Evolutionary conservation across 352 stramenopile genomes (phyloP), one percentile per base, ranked within the genome.

Genomic region (Elongisporangium anandrum): DNA sequence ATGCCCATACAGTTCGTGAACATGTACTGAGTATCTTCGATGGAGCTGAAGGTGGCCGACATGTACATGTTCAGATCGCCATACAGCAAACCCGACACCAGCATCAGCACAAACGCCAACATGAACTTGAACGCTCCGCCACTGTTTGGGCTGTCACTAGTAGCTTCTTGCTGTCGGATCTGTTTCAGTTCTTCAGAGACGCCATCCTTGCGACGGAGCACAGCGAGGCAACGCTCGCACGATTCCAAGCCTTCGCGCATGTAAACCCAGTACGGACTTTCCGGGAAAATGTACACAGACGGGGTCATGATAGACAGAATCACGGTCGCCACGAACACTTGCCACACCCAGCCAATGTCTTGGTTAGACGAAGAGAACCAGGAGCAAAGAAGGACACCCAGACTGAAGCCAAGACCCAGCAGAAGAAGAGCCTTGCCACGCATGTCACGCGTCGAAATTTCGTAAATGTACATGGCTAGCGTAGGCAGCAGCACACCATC

Each of bases 201-300:
- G 49, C 75, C 77, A 29, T 89, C 77, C 64, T 92, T 92, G 56
- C 85, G 85, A 59, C 85, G 85, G 4, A 94, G 57, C 23, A 94
- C 72, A 26, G 79, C 72, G 48, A 94, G 51, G 19, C 79, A 89
- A 21, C 77, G 77, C 60, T 94, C 83, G 47, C 81, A 85, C 29
- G 81, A 81, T 50, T 94, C 85, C 19, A 88, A 54, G 4, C 85
- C 85, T 64, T 92, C 77, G 19, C 81, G 82, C 59, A 83, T 78
- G 70, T 90, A 87, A 13, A 94, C 79, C 85, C 85, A 94, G 65
- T 90, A 87, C n/a, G 85, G 85, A 50, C 79, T 90, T 57, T 94
- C 85, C 8, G 85, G 85, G 72, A 92, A 94, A 45, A 94, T 88
- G 68, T 94, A 90, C 8, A 94, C 80, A 0, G 78, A 77, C 3